phyloP scores from a whole-genome alignment of 495 filamentous ascomycete genomes.

The Rostrohypoxylon terebratum region DNA sequence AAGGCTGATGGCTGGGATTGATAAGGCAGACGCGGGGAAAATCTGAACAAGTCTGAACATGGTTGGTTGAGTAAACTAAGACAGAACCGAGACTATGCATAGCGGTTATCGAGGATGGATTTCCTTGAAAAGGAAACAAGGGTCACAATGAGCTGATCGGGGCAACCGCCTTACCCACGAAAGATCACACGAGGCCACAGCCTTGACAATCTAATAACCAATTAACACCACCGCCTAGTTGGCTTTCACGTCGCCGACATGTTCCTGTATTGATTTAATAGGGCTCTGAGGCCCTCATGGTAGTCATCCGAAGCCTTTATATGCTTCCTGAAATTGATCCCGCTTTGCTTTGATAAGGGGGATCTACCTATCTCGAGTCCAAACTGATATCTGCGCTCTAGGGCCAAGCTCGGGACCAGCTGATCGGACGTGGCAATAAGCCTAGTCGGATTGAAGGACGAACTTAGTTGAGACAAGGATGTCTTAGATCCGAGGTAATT shows the following conservation, averaged over 20 bases:
- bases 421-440: neutral
- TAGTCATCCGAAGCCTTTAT: conserved; percentile 8
- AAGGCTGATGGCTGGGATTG: conserved; percentile 12
- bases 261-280: conserved; percentile 20
- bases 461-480: neutral
- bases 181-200: neutral
- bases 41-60: conserved; percentile 22
- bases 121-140: conserved; percentile 11
- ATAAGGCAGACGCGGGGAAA: conserved; percentile 26
- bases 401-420: neutral
- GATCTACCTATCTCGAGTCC: conserved; percentile 15
- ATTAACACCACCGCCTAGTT: conserved; percentile 17
- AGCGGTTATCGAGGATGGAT: conserved; percentile 9
- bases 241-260: neutral
- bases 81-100: conserved; percentile 10
- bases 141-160: conserved; percentile 22
- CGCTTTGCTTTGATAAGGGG: neutral
- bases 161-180: neutral
- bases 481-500: neutral
- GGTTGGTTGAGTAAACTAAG: conserved; percentile 9
- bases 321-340: conserved; percentile 1
- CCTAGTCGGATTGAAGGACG: neutral
- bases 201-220: conserved; percentile 15
- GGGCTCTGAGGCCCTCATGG: neutral
- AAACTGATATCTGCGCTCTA: conserved; percentile 2